Percentiles rank a stretch among this genome's conserved stretches.
phyloP scores from a whole-genome alignment of 495 filamentous ascomycete genomes.

The Aspergillus olivimuriae region DNA sequence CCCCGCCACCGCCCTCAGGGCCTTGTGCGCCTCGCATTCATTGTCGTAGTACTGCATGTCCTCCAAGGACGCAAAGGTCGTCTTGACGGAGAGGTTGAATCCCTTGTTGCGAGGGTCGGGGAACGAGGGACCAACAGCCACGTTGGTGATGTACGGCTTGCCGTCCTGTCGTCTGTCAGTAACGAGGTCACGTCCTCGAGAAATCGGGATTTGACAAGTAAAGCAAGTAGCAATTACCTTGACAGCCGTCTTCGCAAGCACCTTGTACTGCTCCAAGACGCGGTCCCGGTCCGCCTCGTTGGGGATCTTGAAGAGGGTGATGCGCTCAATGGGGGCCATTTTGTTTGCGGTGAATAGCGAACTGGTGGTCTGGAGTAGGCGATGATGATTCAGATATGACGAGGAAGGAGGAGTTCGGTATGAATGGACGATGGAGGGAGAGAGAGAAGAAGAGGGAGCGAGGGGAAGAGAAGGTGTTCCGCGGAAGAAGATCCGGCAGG shows the following conservation, averaged over 20 bases:
- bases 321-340: constrained; percentile 46
- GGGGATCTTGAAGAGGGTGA: constrained; percentile 57
- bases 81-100: constrained; percentile 55
- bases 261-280: constrained; percentile 44
- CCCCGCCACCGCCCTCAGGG: constrained; percentile 45
- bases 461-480: neutral
- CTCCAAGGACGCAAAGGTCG: constrained; percentile 53
- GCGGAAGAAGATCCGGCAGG: neutral
- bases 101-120: constrained; percentile 54
- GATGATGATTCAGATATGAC: too few species aligned
- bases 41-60: constrained; percentile 69
- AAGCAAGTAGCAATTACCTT: too few species aligned
- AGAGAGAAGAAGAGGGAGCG: neutral
- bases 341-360: too few species aligned
- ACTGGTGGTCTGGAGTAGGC: too few species aligned
- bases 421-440: too few species aligned
- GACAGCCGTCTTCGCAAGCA: constrained; percentile 42
- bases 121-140: constrained; percentile 37
- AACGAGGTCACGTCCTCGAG: too few species aligned
- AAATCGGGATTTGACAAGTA: too few species aligned
- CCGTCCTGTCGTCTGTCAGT: constrained; percentile 47
- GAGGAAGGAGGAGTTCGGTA: too few species aligned
- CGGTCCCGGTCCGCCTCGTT: constrained; percentile 37
- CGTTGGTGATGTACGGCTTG: constrained; percentile 57
- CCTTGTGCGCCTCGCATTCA: constrained; percentile 55